phyloP scores from a whole-genome alignment of 495 filamentous ascomycete species.

The Hyaloscypha variabilis region DNA sequence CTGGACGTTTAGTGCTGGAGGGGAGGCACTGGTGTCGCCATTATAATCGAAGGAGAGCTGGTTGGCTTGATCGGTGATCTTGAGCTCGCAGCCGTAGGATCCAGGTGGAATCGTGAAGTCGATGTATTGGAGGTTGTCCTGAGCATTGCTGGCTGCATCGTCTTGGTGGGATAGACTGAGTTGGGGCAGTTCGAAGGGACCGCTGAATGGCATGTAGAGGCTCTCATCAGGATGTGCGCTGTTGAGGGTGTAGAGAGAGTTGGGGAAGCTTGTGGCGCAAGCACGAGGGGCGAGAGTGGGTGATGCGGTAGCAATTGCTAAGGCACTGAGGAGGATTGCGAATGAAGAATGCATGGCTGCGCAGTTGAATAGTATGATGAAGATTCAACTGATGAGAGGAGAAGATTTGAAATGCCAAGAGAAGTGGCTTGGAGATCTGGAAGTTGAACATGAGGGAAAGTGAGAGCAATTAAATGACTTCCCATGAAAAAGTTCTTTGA shows the following conservation, averaged over 20 bases:
- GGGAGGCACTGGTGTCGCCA: not conserved
- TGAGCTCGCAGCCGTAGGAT: constrained; percentile 7
- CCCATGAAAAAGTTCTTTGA: not conserved
- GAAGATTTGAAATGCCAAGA: not conserved
- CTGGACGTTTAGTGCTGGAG: constrained; percentile 25
- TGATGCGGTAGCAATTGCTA: constrained; percentile 1
- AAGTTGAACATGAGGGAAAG: not conserved
- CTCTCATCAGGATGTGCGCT: constrained; percentile 9
- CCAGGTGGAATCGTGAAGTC: constrained; percentile 10
- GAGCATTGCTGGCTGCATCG: not conserved
- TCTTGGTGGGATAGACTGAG: not conserved
- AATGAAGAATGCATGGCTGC: not conserved
- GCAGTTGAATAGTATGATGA: not conserved
- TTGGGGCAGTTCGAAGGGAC: not conserved
- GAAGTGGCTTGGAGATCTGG: not conserved
- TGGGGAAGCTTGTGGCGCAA: constrained; percentile 6
- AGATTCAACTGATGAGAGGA: not conserved
- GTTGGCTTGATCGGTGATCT: not conserved
- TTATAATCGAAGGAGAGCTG: not conserved
- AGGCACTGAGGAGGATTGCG: not conserved
- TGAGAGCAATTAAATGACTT: not conserved
- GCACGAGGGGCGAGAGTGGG: constrained; percentile 11
- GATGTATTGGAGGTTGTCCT: constrained; percentile 5
- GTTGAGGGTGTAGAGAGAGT: constrained; percentile 3
- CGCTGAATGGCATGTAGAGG: not conserved